phyloP scores from a whole-genome alignment of 2,329 filamentous ascomycete species.

The Ceratocystis papillata region DNA sequence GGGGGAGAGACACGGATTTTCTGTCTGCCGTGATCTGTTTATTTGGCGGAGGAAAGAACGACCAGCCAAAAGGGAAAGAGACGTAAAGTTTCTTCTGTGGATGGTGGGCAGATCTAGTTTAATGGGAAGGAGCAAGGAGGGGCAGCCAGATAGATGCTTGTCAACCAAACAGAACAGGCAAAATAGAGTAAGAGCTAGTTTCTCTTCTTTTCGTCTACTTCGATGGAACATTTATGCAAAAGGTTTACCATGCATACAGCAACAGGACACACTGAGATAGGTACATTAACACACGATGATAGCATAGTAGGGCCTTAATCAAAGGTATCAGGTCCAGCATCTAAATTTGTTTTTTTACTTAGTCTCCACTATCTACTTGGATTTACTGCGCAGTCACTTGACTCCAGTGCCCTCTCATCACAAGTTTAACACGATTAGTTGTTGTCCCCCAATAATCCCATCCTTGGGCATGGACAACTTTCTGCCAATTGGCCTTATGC shows the following conservation, averaged over 20 bases:
- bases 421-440: background rate
- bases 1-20: background rate
- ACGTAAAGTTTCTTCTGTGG: background rate
- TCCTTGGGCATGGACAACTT: conserved; percentile 1
- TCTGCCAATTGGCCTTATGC: conserved; percentile 1
- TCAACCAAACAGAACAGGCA: background rate
- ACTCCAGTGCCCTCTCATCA: background rate
- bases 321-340: background rate
- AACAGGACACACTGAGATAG: background rate
- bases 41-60: conserved; percentile 9
- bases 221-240: background rate
- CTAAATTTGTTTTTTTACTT: background rate
- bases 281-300: background rate
- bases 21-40: conserved; percentile 3
- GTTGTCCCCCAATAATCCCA: background rate
- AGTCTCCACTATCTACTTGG: no score
- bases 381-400: no score
- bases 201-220: background rate
- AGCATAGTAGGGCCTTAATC: background rate
- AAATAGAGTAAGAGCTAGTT: background rate
- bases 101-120: background rate
- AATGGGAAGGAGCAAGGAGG: conserved; percentile 11
- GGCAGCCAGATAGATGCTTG: background rate
- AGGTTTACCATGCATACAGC: background rate
- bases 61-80: background rate